Evolutionary conservation across 176 grass and related monocot genomes (phyloP), one percentile per base, ranked within the genome.

Genomic region (Oryza nivara): DNA sequence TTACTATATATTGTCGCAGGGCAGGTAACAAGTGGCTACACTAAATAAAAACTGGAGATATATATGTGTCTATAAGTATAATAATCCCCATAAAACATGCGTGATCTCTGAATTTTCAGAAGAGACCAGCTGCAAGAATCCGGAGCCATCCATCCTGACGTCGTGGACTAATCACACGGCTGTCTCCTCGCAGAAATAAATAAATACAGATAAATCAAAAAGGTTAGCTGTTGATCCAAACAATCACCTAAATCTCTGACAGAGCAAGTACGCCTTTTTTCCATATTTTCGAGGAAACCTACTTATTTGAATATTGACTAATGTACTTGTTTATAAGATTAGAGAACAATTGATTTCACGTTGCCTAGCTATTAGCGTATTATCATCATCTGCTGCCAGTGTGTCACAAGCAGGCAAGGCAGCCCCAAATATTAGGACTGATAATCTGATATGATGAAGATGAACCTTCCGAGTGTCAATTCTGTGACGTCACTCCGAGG

Each of bases 391-490:
- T 28, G 48, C 15, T 43, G 48, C 12, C 40, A 25, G 54, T 15
- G 28, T 49, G 67, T 60, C 70, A 74, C 32, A 32, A 32, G 30
- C 30, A 32, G 30, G 52, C 52, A 58, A 58, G 54, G 54, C 54
- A 58, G 54, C 77, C 69, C 69, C 70, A 11, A 6, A 67, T 41
- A 41, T 36, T 34, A 74, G 58, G 45, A 16, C 41, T 3, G 22
- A 8, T 32, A 32, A 32, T 32, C 30, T 32, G 30, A 32, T 32
- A 32, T 32, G 30, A 32, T 32, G 30, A 32, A 32, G 30, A 32
- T 52, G 75, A 89, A 89, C 32, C 83, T 89, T 89, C 87, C 22
- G n/a, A 64, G 43, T 3, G n/a, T 63, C 58, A 5, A 63, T 40
- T 79, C 6, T 15, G 15, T 68, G 82, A 89, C 56, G 65, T 65